Conservation (phyloP, 768 basidiomycete species). For the Auricularia sp. region DNA sequence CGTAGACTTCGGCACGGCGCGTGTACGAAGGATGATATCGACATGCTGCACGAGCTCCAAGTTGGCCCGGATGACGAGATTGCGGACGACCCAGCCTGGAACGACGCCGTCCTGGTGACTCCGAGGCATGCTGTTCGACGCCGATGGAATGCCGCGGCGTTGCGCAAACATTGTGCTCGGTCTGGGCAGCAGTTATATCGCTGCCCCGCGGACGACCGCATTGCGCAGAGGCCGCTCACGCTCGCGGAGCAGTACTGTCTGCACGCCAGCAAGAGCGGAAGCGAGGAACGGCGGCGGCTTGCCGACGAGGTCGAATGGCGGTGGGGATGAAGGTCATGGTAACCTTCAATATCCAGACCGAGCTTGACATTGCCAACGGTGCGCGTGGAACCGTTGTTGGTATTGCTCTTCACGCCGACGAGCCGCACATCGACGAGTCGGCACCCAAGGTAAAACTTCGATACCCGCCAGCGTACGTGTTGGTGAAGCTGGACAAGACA, state of each 20-base stretch:
- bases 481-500: conserved; percentile 10
- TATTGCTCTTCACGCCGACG: conserved; percentile 24
- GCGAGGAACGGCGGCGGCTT: no score
- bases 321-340: conserved; percentile 32
- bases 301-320: conserved; percentile 14
- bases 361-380: conserved; percentile 31
- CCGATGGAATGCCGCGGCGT: conserved; percentile 27
- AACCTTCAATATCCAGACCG: conserved; percentile 25
- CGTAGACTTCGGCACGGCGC: conserved; percentile 16
- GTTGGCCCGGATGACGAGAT: conserved; percentile 15
- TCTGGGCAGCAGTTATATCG: conserved; percentile 17
- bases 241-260: neutral
- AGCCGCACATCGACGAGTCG: conserved; percentile 6
- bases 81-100: conserved; percentile 20
- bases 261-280: no score
- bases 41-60: conserved; percentile 17
- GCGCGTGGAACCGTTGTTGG: conserved; percentile 23
- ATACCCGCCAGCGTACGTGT: conserved; percentile 20
- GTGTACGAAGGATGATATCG: conserved; percentile 17
- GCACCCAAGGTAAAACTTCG: conserved; percentile 12
- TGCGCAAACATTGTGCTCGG: conserved; percentile 15
- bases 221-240: conserved; percentile 4
- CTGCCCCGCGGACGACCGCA: conserved; percentile 21
- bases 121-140: conserved; percentile 25
- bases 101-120: conserved; percentile 23